Percentiles rank a stretch among this genome's conserved stretches.
Conservation (phyloP, 495 filamentous ascomycete genomes). For the Penicillium goetzii region DNA sequence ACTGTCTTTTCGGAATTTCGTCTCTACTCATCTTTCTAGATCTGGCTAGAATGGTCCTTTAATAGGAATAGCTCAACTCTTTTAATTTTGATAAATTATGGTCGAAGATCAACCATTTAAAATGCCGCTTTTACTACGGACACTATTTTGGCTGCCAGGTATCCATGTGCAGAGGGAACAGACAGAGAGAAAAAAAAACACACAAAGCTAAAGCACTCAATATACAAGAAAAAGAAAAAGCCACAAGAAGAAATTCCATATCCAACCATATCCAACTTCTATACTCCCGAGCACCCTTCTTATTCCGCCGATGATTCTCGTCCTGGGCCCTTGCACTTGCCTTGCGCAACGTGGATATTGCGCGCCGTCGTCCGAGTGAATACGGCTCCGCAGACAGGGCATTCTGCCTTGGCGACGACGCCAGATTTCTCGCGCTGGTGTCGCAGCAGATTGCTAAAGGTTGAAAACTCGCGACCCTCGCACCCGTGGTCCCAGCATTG, state of each 20-base stretch:
- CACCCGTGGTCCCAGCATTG: conserved; percentile 97
- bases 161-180: neutral
- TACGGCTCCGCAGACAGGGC: conserved; percentile 85
- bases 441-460: conserved; percentile 89
- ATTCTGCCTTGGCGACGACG: conserved; percentile 81
- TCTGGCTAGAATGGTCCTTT: neutral
- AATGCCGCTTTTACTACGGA: neutral
- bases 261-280: neutral
- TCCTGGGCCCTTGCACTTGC: conserved; percentile 74
- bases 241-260: neutral
- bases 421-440: conserved; percentile 95
- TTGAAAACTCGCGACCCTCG: conserved; percentile 91
- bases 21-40: neutral
- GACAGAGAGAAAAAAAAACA: neutral
- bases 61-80: no score
- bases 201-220: neutral
- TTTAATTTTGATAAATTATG: neutral
- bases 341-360: conserved; percentile 85
- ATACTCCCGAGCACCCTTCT: neutral
- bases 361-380: conserved; percentile 90
- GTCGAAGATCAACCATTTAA: neutral
- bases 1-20: neutral
- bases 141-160: neutral
- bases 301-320: conserved; percentile 38
- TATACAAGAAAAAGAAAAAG: conserved; percentile 1